A percentile compares a stretch with the other conserved stretches of the same genome.
These are phyloP conservation scores for Candida maltosa DNA, from an alignment of 805 yeast species.

Conservation along the genomic window DNA sequence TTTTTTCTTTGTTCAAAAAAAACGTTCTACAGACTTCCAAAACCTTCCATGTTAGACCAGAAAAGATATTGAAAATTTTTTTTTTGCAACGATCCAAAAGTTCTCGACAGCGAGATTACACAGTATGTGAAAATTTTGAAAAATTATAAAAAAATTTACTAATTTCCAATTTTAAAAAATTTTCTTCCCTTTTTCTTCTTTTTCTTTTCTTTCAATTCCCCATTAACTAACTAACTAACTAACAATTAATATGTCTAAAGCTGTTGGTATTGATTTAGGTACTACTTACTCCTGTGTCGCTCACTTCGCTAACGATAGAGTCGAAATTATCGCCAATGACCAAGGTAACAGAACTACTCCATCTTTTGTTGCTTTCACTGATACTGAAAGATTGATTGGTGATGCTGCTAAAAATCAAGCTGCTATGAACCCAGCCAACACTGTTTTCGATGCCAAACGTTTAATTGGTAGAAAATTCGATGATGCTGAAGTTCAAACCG, in stretches of 20 bases:
- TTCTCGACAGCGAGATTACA: constrained; percentile 2
- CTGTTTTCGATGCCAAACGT: constrained; percentile 95
- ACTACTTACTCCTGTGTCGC: constrained; percentile 98
- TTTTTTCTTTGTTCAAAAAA: no score
- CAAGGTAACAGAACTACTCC: constrained; percentile 99
- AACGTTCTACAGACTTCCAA: neutral
- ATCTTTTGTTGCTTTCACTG: constrained; percentile 94
- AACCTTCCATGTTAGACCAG: neutral
- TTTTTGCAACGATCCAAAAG: neutral
- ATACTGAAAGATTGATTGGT: constrained; percentile 91
- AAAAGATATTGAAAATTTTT: neutral
- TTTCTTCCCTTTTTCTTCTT: neutral
- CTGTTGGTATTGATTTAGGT: constrained; percentile 91
- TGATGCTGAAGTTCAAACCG: constrained; percentile 76
- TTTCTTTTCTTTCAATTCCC: neutral
- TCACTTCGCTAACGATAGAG: constrained; percentile 63
- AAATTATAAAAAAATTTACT: neutral
- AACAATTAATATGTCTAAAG: constrained; percentile 25
- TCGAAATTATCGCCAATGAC: constrained; percentile 93
- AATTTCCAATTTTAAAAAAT: no score
- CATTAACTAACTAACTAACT: neutral
- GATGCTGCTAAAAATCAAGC: constrained; percentile 99
- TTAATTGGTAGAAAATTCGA: constrained; percentile 79
- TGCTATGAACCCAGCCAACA: constrained; percentile 91
- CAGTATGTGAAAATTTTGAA: neutral